These are phyloP conservation scores for Cystobasidium tubakii DNA, from an alignment of 768 basidiomycete species.

Conservation along the genomic window DNA sequence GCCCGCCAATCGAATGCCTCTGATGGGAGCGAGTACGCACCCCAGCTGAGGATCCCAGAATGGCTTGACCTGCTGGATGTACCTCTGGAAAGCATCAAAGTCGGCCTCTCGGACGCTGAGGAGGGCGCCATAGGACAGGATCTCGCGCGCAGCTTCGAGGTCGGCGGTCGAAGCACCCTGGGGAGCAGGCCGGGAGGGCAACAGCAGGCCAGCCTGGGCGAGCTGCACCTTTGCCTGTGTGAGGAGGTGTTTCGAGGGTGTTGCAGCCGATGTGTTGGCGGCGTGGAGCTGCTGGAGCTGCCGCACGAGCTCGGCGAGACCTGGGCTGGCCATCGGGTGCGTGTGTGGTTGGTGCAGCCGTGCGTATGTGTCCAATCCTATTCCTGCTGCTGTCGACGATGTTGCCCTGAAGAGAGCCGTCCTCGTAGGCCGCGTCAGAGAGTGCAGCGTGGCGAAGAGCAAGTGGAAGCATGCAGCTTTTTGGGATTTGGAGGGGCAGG, in stretches of 20 bases:
- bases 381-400: too few species aligned
- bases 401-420: too few species aligned
- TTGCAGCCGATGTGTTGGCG: not conserved
- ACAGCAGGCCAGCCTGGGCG: conserved; percentile 36
- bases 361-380: too few species aligned
- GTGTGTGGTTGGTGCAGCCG: too few species aligned
- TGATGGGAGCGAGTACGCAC: too few species aligned
- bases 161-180: not conserved
- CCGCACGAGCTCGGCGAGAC: not conserved
- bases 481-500: too few species aligned
- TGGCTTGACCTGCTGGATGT: conserved; percentile 81
- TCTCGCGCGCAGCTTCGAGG: conserved; percentile 46
- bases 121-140: conserved; percentile 91
- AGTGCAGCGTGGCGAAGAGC: too few species aligned
- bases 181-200: conserved; percentile 28
- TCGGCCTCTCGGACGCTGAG: conserved; percentile 83
- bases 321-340: not conserved
- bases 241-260: not conserved
- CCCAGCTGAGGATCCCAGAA: conserved; percentile 76
- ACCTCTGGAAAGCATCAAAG: conserved; percentile 87
- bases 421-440: too few species aligned
- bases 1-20: too few species aligned
- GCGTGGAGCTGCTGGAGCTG: conserved; percentile 34
- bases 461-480: too few species aligned
- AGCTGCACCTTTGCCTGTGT: conserved; percentile 30